Evolutionary conservation across 148 eudicot species (phyloP).

Genomic region (Fagopyrum tataricum): DNA sequence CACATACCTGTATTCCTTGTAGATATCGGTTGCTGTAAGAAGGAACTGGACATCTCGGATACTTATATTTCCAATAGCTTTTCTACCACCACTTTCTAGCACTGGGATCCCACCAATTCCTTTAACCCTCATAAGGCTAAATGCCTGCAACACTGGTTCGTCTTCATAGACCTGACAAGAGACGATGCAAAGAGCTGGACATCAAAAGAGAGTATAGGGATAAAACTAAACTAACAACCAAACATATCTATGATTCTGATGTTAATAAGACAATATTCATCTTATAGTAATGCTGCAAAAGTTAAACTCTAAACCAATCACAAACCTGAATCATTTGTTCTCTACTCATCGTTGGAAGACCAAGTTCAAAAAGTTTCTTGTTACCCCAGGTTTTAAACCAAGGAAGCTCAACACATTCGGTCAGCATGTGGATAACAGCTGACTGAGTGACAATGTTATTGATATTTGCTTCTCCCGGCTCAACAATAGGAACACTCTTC

Average conservation of each 20-base stretch:
- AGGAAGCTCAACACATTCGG: constrained; percentile 86
- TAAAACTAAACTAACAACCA: background rate
- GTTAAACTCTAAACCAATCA: background rate
- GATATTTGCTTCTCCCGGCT: constrained; percentile 66
- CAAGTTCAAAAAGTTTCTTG: constrained; percentile 60
- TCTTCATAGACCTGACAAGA: constrained; percentile 64
- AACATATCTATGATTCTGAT: background rate
- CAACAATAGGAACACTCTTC: constrained; percentile 92
- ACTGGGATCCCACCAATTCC: constrained; percentile 88
- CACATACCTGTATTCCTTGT: constrained; percentile 49
- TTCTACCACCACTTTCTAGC: constrained; percentile 55
- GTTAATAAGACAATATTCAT: background rate
- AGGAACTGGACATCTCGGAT: constrained; percentile 88
- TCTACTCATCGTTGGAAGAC: constrained; percentile 77
- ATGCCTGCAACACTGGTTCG: constrained; percentile 89
- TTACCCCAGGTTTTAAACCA: constrained; percentile 94
- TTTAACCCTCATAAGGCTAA: constrained; percentile 72
- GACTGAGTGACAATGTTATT: constrained; percentile 80
- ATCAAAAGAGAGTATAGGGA: background rate
- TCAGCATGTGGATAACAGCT: constrained; percentile 90
- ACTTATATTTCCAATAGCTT: constrained; percentile 89
- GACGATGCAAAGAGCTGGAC: background rate
- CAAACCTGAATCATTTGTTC: constrained; percentile 52
- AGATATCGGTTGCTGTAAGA: constrained; percentile 72
- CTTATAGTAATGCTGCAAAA: background rate